Evolutionary conservation across 345 rosid genomes (phyloP), one percentile per base, ranked within the genome.

Genomic region (Erodium maritimum): DNA sequence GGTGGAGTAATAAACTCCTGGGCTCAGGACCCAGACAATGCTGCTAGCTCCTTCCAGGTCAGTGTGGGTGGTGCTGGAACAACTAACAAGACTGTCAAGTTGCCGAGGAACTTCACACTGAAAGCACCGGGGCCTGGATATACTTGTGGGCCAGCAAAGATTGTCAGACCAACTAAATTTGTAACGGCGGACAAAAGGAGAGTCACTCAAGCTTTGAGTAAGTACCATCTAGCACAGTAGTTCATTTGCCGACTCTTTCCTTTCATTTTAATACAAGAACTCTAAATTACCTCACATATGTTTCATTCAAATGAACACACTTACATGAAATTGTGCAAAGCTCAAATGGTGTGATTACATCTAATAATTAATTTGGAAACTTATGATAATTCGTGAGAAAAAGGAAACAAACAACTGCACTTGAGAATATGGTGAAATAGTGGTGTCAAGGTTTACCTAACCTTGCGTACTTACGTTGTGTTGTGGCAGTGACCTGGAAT

Each of bases 401-500:
- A n/a, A n/a, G n/a, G n/a, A n/a, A n/a, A n/a, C n/a, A n/a, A n/a
- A n/a, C n/a, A n/a, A n/a, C n/a, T n/a, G n/a, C n/a, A n/a, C n/a
- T n/a, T n/a, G n/a, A n/a, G n/a, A n/a, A n/a, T n/a, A n/a, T n/a
- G n/a, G n/a, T n/a, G n/a, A n/a, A n/a, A n/a, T n/a, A n/a, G n/a
- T n/a, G n/a, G n/a, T n/a, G n/a, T n/a, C n/a, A n/a, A n/a, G n/a
- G n/a, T n/a, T n/a, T n/a, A n/a, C n/a, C n/a, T n/a, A n/a, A n/a
- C n/a, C n/a, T n/a, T n/a, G n/a, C n/a, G n/a, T n/a, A n/a, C n/a
- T n/a, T n/a, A n/a, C n/a, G n/a, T n/a, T n/a, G n/a, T n/a, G n/a
- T n/a, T n/a, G n/a, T n/a, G n/a, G n/a, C n/a, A n/a, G n/a, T 73
- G 81, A 81, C 86, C 4, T 78, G 86, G 86, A 78, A 70, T 8